Evolutionary conservation across 352 stramenopile genomes (phyloP).

Genomic region (Globisporangium sylvaticum): DNA sequence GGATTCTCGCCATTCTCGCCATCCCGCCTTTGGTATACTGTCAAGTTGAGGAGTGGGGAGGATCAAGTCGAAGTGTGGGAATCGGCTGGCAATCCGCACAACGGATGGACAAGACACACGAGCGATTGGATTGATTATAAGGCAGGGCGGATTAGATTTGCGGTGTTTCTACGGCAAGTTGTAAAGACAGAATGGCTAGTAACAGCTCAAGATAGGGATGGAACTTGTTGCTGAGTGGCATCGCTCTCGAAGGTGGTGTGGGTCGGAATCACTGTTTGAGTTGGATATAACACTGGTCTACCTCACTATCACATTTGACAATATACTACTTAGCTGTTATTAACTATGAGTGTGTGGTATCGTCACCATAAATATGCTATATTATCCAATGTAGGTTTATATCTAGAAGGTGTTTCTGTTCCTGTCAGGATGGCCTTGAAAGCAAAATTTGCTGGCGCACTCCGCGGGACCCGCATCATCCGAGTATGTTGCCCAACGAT

Average conservation of each 20-base stretch:
- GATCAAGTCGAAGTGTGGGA: no score
- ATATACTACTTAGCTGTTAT: no score
- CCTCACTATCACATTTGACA: no score
- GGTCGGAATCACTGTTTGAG: not conserved
- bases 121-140: no score
- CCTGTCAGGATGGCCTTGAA: not conserved
- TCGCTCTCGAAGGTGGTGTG: not conserved
- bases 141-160: no score
- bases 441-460: not conserved
- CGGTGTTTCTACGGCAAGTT: no score
- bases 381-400: not conserved
- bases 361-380: no score
- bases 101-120: no score
- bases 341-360: no score
- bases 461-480: not conserved
- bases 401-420: not conserved
- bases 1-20: not conserved
- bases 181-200: no score
- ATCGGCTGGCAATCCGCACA: no score
- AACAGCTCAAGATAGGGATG: not conserved
- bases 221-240: not conserved
- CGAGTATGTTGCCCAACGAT: not conserved
- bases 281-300: not conserved
- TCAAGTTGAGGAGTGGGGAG: no score
- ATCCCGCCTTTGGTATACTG: not conserved